These are phyloP conservation scores for Scheffersomyces spartinae DNA, from an alignment of 805 yeast species.

Conservation along the genomic window DNA sequence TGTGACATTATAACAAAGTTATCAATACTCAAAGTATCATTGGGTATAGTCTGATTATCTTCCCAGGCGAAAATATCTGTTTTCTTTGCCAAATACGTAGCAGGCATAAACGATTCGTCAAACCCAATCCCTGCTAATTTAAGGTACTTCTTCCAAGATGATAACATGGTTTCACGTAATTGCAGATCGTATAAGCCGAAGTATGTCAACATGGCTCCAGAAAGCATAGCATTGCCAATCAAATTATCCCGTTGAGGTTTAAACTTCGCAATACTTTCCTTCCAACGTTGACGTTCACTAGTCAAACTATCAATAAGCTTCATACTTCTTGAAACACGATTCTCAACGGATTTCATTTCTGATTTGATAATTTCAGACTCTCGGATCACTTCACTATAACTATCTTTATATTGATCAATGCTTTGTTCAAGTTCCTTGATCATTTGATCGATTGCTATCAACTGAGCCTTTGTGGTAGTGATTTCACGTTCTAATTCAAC, in stretches of 20 bases:
- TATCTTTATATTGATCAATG: constrained; percentile 54
- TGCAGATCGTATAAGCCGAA: constrained; percentile 47
- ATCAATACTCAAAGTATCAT: constrained; percentile 51
- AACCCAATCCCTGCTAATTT: constrained; percentile 21
- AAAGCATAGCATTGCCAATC: constrained; percentile 55
- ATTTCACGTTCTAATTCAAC: constrained; percentile 46
- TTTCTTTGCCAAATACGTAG: constrained; percentile 27
- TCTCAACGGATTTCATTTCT: constrained; percentile 54
- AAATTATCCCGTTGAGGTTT: constrained; percentile 31
- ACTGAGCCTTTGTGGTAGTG: constrained; percentile 50
- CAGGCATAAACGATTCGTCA: constrained; percentile 21
- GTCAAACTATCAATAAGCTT: constrained; percentile 51
- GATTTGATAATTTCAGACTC: constrained; percentile 65
- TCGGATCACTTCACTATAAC: constrained; percentile 65
- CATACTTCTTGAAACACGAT: constrained; percentile 51
- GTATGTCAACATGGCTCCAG: constrained; percentile 51
- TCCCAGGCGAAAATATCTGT: constrained; percentile 41
- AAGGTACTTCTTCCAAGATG: constrained; percentile 26
- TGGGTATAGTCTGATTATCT: constrained; percentile 36
- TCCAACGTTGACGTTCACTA: constrained; percentile 68
- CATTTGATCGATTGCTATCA: constrained; percentile 73
- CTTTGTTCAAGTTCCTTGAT: constrained; percentile 58
- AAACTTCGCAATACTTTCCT: constrained; percentile 41
- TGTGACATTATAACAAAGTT: constrained; percentile 45
- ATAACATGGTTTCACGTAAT: constrained; percentile 24